phyloP scores from a whole-genome alignment of 345 rosid genomes.

The Eutrema heterophyllum region DNA sequence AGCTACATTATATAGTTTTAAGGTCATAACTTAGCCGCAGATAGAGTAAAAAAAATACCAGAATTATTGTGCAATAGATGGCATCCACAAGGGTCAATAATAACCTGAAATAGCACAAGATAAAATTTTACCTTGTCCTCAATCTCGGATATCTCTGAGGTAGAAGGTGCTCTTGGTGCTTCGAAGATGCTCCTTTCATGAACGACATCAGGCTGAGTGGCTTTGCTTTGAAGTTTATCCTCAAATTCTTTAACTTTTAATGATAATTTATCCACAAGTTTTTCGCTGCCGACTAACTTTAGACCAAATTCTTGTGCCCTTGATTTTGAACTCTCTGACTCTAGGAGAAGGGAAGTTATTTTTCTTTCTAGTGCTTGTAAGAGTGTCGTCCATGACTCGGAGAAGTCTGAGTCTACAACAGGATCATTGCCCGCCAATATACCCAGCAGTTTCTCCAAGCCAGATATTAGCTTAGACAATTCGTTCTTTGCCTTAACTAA shows the following conservation, averaged over 20 bases:
- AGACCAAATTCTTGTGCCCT: conserved; percentile 52
- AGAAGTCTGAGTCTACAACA: conserved; percentile 37
- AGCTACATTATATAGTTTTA: background rate
- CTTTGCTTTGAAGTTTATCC: conserved; percentile 46
- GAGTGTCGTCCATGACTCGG: conserved; percentile 35
- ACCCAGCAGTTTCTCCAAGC: conserved; percentile 50
- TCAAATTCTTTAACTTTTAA: conserved; percentile 57
- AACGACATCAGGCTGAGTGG: conserved; percentile 47
- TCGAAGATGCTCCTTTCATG: conserved; percentile 74
- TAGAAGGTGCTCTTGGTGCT: conserved; percentile 50
- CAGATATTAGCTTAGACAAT: conserved; percentile 41
- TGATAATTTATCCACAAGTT: conserved; percentile 54
- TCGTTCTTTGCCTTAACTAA: conserved; percentile 49
- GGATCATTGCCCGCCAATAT: conserved; percentile 43
- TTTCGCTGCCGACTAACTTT: conserved; percentile 68
- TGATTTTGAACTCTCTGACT: conserved; percentile 58
- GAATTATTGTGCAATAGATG: background rate
- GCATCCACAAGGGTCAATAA: background rate
- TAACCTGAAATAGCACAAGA: conserved; percentile 2
- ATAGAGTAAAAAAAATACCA: background rate
- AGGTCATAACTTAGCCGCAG: background rate
- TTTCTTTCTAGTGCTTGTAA: conserved; percentile 53
- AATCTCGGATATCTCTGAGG: conserved; percentile 82
- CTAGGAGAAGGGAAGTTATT: conserved; percentile 42
- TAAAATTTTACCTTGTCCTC: conserved; percentile 58